These are phyloP conservation scores for Gryganskiella cystojenkinii DNA, from an alignment of 192 early-diverging fungal species.

Conservation along the genomic window DNA sequence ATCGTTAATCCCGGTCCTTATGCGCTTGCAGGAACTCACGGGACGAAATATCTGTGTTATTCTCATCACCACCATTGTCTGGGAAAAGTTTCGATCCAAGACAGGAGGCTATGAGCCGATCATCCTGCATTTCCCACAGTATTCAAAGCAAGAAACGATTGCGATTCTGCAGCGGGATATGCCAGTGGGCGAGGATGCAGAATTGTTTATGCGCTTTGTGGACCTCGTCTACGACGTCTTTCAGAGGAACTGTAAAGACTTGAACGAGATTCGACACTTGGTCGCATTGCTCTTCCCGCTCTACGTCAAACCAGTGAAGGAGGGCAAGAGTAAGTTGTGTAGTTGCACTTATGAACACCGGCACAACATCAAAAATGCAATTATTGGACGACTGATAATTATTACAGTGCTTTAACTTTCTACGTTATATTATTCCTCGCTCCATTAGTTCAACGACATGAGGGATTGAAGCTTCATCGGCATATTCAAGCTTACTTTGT, in stretches of 20 bases:
- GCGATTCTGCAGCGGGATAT: slow-evolving; percentile 80
- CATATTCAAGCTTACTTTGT: slow-evolving; percentile 84
- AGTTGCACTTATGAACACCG: no score
- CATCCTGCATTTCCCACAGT: slow-evolving; percentile 78
- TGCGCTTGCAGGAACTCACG: slow-evolving; percentile 76
- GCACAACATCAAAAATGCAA: neutral
- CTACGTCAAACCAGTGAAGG: slow-evolving; percentile 87
- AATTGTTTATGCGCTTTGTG: slow-evolving; percentile 79
- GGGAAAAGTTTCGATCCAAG: slow-evolving; percentile 82
- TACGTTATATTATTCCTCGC: neutral
- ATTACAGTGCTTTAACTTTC: neutral
- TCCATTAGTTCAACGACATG: slow-evolving; percentile 61
- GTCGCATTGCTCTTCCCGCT: slow-evolving; percentile 85
- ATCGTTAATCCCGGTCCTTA: slow-evolving; percentile 72
- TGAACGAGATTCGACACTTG: slow-evolving; percentile 89
- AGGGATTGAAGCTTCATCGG: slow-evolving; percentile 80
- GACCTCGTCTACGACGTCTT: slow-evolving; percentile 87
- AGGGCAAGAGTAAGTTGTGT: slow-evolving; percentile 68
- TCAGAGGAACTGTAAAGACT: slow-evolving; percentile 79
- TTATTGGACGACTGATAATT: neutral
- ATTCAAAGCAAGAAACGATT: slow-evolving; percentile 74
- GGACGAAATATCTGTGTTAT: slow-evolving; percentile 73
- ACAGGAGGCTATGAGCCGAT: slow-evolving; percentile 71
- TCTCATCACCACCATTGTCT: slow-evolving; percentile 77
- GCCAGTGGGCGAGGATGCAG: slow-evolving; percentile 63